Percentiles rank a stretch among this genome's conserved stretches.
Conservation (phyloP, 2,329 filamentous ascomycete genomes). For the Ampelomyces quisqualis region DNA sequence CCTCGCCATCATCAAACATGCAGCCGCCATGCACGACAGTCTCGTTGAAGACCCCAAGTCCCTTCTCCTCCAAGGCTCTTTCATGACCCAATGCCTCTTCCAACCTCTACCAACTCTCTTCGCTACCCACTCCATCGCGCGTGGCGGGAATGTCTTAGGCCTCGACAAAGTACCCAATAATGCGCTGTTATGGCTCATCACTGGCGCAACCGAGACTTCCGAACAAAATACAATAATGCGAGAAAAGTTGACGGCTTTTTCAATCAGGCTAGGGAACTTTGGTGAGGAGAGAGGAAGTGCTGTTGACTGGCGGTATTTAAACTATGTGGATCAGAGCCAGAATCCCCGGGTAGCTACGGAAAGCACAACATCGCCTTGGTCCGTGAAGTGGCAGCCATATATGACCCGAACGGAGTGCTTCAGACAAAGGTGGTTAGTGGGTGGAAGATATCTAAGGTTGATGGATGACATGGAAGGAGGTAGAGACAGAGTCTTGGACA, state of each 20-base stretch:
- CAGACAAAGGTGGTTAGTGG: constrained; percentile 25
- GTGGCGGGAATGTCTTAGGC: constrained; percentile 12
- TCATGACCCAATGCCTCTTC: constrained; percentile 6
- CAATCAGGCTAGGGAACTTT: constrained; percentile 16
- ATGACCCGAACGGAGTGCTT: constrained; percentile 36
- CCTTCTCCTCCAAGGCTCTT: constrained; percentile 8
- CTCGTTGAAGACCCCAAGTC: constrained; percentile 33
- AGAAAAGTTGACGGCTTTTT: constrained; percentile 15
- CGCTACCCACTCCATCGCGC: constrained; percentile 7
- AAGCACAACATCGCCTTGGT: constrained; percentile 1
- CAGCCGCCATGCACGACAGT: constrained; percentile 43
- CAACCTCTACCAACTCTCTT: constrained; percentile 11
- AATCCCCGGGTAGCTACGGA: constrained; percentile 22
- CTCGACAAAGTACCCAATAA: constrained; percentile 19
- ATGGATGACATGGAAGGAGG: no score
- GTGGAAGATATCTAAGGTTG: constrained; percentile 6
- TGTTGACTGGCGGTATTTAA: constrained; percentile 27
- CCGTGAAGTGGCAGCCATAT: constrained; percentile 19
- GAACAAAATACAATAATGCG: constrained; percentile 4
- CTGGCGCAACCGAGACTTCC: constrained; percentile 4
- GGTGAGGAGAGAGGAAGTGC: constrained; percentile 16
- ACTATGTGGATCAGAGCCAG: constrained; percentile 40
- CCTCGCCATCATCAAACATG: constrained; percentile 35
- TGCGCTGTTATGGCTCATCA: constrained; percentile 14
- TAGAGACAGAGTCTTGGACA: no score